Percentiles rank a stretch among this genome's conserved stretches.
These are phyloP conservation scores for Aspergillus novofumigatus DNA, from an alignment of 2,329 filamentous ascomycete genomes.

Conservation along the genomic window DNA sequence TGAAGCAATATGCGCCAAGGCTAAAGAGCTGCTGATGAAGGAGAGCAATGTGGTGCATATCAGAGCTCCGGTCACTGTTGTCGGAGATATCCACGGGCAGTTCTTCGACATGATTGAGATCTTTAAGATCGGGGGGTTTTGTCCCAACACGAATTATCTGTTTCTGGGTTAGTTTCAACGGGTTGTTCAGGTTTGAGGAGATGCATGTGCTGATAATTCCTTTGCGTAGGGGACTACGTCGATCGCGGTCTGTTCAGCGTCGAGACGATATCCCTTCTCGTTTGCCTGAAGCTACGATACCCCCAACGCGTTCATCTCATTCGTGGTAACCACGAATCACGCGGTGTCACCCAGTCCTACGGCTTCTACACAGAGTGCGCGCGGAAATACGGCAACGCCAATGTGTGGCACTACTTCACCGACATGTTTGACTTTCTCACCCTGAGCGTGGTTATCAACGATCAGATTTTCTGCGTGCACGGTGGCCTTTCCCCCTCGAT, in stretches of 20 bases:
- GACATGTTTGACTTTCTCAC: slow-evolving; percentile 99
- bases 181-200: neutral
- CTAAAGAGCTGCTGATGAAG: slow-evolving; percentile 97
- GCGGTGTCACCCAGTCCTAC: slow-evolving; percentile 96
- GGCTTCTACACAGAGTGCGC: slow-evolving; percentile 98
- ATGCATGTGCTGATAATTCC: neutral
- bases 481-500: slow-evolving; percentile 87
- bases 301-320: slow-evolving; percentile 93
- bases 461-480: slow-evolving; percentile 98
- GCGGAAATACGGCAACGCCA: slow-evolving; percentile 96
- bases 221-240: slow-evolving; percentile 80
- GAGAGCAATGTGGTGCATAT: slow-evolving; percentile 99
- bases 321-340: slow-evolving; percentile 94
- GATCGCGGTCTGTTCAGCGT: slow-evolving; percentile 98
- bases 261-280: slow-evolving; percentile 94
- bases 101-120: slow-evolving; percentile 99
- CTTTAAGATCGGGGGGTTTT: slow-evolving; percentile 95
- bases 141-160: slow-evolving; percentile 96
- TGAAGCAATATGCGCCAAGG: slow-evolving; percentile 98
- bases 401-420: slow-evolving; percentile 99
- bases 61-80: slow-evolving; percentile 88
- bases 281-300: slow-evolving; percentile 96
- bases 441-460: slow-evolving; percentile 93
- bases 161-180: slow-evolving; percentile 67
- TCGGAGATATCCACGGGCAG: slow-evolving; percentile 97